phyloP scores from a whole-genome alignment of 2,329 filamentous ascomycete genomes.

The Cadophora luteo-olivacea region DNA sequence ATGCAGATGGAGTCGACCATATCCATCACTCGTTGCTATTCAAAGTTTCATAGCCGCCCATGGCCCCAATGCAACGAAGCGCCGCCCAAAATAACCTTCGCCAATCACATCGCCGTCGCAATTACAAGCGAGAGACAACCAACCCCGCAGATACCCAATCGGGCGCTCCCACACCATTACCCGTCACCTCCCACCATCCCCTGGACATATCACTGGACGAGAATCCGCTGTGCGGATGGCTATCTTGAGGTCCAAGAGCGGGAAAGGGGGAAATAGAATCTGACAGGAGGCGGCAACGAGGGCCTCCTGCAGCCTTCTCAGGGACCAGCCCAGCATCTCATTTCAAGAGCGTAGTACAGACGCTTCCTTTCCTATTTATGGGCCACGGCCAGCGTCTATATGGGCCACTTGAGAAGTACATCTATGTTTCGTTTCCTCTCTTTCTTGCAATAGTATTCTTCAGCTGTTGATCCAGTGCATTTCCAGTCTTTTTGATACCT shows the following conservation, averaged over 20 bases:
- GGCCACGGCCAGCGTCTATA: slow-evolving; percentile 38
- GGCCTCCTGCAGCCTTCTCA: slow-evolving; percentile 26
- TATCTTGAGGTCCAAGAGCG: slow-evolving; percentile 24
- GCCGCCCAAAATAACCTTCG: slow-evolving; percentile 30
- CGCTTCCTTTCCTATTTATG: slow-evolving; percentile 38
- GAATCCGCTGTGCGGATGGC: slow-evolving; percentile 21
- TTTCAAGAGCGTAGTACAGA: not conserved
- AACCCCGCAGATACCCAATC: not conserved
- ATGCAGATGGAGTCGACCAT: not conserved
- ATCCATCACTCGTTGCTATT: slow-evolving; percentile 24
- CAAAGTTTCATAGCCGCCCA: slow-evolving; percentile 32
- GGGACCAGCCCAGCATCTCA: slow-evolving; percentile 5
- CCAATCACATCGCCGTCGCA: slow-evolving; percentile 21
- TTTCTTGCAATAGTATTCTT: slow-evolving; percentile 21
- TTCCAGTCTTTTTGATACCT: slow-evolving; percentile 21
- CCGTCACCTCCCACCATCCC: slow-evolving; percentile 8
- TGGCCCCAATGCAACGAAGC: slow-evolving; percentile 29
- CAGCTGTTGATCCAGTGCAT: slow-evolving; percentile 31
- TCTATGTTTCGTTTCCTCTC: slow-evolving; percentile 40
- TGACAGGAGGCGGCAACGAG: slow-evolving; percentile 37
- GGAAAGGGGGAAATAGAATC: slow-evolving; percentile 29
- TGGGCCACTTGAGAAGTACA: slow-evolving; percentile 39
- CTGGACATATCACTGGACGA: slow-evolving; percentile 25
- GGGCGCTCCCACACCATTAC: slow-evolving; percentile 16
- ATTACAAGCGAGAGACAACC: slow-evolving; percentile 19